These are phyloP conservation scores for Penicillium italicum DNA, from an alignment of 2,329 filamentous ascomycete species.

Conservation along the genomic window DNA sequence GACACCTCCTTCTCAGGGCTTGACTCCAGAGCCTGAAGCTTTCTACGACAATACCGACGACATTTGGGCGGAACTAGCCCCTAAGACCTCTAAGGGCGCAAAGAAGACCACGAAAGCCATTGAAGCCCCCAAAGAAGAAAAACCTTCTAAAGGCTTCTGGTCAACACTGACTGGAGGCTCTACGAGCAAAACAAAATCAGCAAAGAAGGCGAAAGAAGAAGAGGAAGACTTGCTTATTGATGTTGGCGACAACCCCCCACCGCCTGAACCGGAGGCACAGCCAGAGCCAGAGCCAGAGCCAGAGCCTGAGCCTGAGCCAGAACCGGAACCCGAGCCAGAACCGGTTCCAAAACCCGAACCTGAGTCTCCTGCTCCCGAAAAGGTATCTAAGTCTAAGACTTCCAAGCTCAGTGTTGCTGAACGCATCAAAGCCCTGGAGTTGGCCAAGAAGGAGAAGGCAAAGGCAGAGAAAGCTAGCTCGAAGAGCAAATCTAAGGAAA, in stretches of 20 bases:
- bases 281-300: constrained; percentile 21
- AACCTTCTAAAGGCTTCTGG: constrained; percentile 45
- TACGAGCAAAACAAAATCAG: constrained; percentile 42
- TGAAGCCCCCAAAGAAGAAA: constrained; percentile 34
- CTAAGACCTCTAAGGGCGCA: constrained; percentile 36
- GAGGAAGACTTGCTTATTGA: constrained; percentile 36
- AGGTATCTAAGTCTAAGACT: constrained; percentile 42
- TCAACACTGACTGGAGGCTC: constrained; percentile 40
- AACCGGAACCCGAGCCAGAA: constrained; percentile 31
- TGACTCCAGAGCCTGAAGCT: constrained; percentile 39
- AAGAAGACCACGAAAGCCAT: constrained; percentile 29
- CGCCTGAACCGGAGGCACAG: constrained; percentile 12
- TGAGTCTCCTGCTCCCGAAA: constrained; percentile 42
- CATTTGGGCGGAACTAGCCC: constrained; percentile 38
- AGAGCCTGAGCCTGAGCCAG: constrained; percentile 30
- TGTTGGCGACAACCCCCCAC: constrained; percentile 30
- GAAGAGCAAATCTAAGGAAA: constrained; percentile 32
- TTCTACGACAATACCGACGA: constrained; percentile 35
- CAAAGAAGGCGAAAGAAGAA: constrained; percentile 44
- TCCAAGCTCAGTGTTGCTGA: constrained; percentile 51
- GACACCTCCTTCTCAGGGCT: constrained; percentile 45
- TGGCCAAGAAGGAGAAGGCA: constrained; percentile 38
- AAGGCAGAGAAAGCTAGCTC: constrained; percentile 38
- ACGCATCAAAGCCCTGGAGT: constrained; percentile 50
- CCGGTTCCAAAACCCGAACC: constrained; percentile 33